Evolutionary conservation across 352 stramenopile species (phyloP), one percentile per base, ranked within the genome.

Genomic region (Phytophthora palmivora): DNA sequence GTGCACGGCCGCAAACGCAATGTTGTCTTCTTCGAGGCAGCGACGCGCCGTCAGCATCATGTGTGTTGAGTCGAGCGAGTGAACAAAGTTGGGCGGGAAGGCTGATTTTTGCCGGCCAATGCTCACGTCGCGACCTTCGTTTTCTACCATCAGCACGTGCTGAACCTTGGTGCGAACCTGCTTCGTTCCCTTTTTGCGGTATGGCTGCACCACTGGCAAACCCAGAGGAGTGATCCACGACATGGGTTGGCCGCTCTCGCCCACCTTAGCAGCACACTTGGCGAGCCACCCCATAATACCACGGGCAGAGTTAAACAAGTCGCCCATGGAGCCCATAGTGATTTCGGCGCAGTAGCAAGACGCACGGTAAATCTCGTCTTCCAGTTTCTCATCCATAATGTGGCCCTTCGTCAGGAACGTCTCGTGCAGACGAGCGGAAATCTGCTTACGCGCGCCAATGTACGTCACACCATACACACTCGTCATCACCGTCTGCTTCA

Each of bases 401-500:
- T 90, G 72, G 14, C 79, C 84, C 55, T 95, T 88, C 2, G 84
- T 87, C 10, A 96, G 43, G 51, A 95, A 91, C 21, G 81, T 83
- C 57, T 99, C 95, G 72, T 98, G 84, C 39, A 99, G 88, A 56
- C 97, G 97, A 41, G 95, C 94, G 61, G 95, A 89, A 64, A 99
- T 99, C 89, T 99, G 98, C 66, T 98, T 94, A 15, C 96, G 88
- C 11, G 98, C 97, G n/a, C 98, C 98, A 57, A 99, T 98, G 68
- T 98, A 99, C 8, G 98, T 99, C 21, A 99, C 98, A 54, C 98
- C 98, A 65, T 99, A 99, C 26, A 99, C 98, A 58, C 94, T 99
- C 21, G 98, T 99, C 98, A 99, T 99, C 1, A 99, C 98, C 38
- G 98, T 99, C 76, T 99, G 94, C 82, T 99, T 99, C 26, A 99